Percentiles rank a stretch among this genome's conserved stretches.
These are phyloP conservation scores for Skeletonema costatum DNA, from an alignment of 108 stramenopile genomes.

Conservation along the genomic window DNA sequence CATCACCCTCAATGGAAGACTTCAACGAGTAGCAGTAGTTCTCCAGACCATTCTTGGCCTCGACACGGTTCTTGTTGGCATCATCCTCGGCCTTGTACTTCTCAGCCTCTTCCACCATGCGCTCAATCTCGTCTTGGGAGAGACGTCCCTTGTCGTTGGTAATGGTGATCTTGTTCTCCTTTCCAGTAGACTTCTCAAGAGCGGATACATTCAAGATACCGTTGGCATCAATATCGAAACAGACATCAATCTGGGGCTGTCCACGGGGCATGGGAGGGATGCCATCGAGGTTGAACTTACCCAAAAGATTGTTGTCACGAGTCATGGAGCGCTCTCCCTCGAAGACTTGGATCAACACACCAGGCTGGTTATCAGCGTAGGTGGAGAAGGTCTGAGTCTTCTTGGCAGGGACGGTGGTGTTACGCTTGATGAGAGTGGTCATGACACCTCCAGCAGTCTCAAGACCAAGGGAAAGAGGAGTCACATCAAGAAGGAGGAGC, in stretches of 20 bases:
- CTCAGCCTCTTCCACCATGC: constrained; percentile 99
- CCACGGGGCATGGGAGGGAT: constrained; percentile 99
- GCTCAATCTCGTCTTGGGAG: constrained; percentile 98
- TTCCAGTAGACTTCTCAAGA: constrained; percentile 98
- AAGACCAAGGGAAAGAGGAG: constrained; percentile 97
- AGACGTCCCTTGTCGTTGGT: constrained; percentile 99
- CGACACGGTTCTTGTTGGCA: constrained; percentile 92
- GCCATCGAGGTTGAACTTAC: constrained; percentile 99
- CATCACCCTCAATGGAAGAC: constrained; percentile 87
- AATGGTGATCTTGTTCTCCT: constrained; percentile 99
- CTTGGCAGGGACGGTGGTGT: constrained; percentile 96
- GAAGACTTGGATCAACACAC: constrained; percentile 98
- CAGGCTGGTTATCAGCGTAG: constrained; percentile 99
- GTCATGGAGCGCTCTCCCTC: constrained; percentile 99
- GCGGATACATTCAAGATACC: constrained; percentile 93
- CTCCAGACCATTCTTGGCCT: constrained; percentile 96
- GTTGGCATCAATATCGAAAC: constrained; percentile 98
- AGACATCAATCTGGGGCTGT: constrained; percentile 98
- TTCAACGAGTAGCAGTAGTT: constrained; percentile 97
- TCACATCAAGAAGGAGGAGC: constrained; percentile 96
- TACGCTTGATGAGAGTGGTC: constrained; percentile 94
- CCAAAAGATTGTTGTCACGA: constrained; percentile 98
- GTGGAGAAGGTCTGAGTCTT: constrained; percentile 99
- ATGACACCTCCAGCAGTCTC: constrained; percentile 97
- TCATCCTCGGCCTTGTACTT: constrained; percentile 98